Percentiles rank a stretch among this genome's conserved stretches.
phyloP scores from a whole-genome alignment of 805 yeast genomes.

The Grigorovia yakushimaensis region DNA sequence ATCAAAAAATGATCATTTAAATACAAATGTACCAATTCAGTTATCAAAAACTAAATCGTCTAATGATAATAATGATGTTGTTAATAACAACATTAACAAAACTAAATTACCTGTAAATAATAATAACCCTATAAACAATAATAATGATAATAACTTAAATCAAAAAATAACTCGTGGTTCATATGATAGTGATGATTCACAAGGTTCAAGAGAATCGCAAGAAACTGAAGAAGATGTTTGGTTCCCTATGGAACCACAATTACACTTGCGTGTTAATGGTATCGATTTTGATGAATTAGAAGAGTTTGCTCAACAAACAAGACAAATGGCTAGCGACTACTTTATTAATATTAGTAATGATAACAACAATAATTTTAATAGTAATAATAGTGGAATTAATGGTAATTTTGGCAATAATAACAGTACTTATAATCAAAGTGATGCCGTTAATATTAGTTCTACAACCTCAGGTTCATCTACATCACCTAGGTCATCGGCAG shows the following conservation, averaged over 20 bases:
- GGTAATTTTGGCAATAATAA: not conserved
- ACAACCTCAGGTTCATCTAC: slow-evolving; percentile 32
- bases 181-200: slow-evolving; percentile 59
- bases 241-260: slow-evolving; percentile 73
- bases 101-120: not conserved
- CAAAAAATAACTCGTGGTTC: slow-evolving; percentile 9
- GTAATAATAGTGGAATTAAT: not conserved
- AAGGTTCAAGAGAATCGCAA: slow-evolving; percentile 67
- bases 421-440: not conserved
- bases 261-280: slow-evolving; percentile 54
- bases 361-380: not conserved
- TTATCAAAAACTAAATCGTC: not conserved
- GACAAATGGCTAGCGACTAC: slow-evolving; percentile 35
- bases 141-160: not conserved
- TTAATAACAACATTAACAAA: not conserved
- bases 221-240: slow-evolving; percentile 97
- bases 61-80: not conserved
- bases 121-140: not conserved
- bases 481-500: slow-evolving; percentile 42
- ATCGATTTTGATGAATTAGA: slow-evolving; percentile 88
- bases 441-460: slow-evolving; percentile 12
- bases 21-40: not conserved
- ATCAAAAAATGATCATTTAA: not conserved
- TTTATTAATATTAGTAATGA: slow-evolving; percentile 15
- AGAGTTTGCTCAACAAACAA: slow-evolving; percentile 58